Evolutionary conservation across 306 rosid genomes (phyloP), one percentile per base, ranked within the genome.

Genomic region (Sicyos edulis): DNA sequence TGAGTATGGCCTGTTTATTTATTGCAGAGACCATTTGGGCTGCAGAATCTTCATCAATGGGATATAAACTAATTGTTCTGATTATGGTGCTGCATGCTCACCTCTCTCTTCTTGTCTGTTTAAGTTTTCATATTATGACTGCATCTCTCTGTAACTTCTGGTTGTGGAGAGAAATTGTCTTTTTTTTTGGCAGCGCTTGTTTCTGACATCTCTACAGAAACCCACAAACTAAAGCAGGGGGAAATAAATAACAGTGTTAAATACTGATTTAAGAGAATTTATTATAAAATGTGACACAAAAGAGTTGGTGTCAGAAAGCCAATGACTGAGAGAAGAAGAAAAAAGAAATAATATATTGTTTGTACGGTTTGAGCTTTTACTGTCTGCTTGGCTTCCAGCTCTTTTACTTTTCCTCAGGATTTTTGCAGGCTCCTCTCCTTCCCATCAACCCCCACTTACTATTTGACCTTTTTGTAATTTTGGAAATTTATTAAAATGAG

Each of bases 141-240:
- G 96, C 86, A 86, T 89, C 84, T 84, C 95, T 82, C 90, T 83
- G 86, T 44, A 76, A 82, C 80, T 81, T 65, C 89, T 85, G 95
- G 77, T 51, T 76, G 78, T 82, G 83, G 82, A 78, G 76, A 84
- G 78, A 80, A 74, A 81, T 87, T 82, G 93, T 26, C 29, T 17
- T 77, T 82, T 66, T 26, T 77, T 82, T 78, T 85, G 82, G 83
- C 98, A 88, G 80, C 84, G 81, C 93, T 74, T 88, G 98, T 88
- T 89, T 87, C 97, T 93, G 97, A 90, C 92, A 90, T 57, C 86
- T 85, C 83, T 83, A 87, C 93, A 85, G 93, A 90, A 90, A 88
- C 83, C 87, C 96, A 88, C 86, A 87, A 88, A 88, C 95, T 76
- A 85, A 81, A 83, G 78, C 44, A 42, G 75, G 67, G 14, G 68